phyloP scores from a whole-genome alignment of 2,329 filamentous ascomycete genomes.

The Mycocentrospora acerina region DNA sequence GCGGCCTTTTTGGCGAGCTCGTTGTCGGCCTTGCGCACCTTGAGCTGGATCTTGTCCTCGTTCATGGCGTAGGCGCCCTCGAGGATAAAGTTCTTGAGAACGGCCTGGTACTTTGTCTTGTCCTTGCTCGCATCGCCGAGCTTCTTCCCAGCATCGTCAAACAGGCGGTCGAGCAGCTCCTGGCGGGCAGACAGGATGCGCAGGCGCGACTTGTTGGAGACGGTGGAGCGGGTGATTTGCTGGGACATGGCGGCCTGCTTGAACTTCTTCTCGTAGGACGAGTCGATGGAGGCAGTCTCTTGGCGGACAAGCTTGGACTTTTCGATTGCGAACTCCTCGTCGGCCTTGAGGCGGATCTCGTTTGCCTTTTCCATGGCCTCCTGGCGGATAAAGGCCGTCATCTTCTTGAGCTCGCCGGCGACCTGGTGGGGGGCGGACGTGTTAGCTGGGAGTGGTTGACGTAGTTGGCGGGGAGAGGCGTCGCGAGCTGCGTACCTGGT shows the following conservation, averaged over 20 bases:
- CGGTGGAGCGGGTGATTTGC: conserved; percentile 95
- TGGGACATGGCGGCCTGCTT: conserved; percentile 98
- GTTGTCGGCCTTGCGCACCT: conserved; percentile 77
- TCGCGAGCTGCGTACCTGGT: conserved; percentile 67
- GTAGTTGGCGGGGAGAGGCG: conserved; percentile 26
- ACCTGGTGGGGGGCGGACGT: conserved; percentile 62
- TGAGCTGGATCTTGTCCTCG: conserved; percentile 74
- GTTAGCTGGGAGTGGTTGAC: conserved; percentile 34
- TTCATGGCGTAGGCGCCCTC: conserved; percentile 88
- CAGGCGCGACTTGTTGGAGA: conserved; percentile 93
- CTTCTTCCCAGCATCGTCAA: conserved; percentile 75
- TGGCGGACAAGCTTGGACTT: conserved; percentile 98
- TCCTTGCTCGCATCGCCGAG: conserved; percentile 68
- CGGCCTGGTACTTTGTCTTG: conserved; percentile 70
- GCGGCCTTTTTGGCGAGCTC: conserved; percentile 76
- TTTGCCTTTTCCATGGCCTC: conserved; percentile 95
- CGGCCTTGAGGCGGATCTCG: conserved; percentile 97
- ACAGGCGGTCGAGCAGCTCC: conserved; percentile 86
- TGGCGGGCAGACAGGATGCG: conserved; percentile 84
- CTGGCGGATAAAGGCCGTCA: conserved; percentile 99
- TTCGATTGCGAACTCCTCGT: conserved; percentile 98
- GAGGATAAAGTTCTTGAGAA: conserved; percentile 78
- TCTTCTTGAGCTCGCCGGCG: conserved; percentile 97
- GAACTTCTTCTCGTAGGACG: conserved; percentile 96
- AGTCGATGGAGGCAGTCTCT: conserved; percentile 91